Percentiles rank a stretch among this genome's conserved stretches.
phyloP scores from a whole-genome alignment of 1,284 basidiomycete genomes.

The Gomphus bonarii region DNA sequence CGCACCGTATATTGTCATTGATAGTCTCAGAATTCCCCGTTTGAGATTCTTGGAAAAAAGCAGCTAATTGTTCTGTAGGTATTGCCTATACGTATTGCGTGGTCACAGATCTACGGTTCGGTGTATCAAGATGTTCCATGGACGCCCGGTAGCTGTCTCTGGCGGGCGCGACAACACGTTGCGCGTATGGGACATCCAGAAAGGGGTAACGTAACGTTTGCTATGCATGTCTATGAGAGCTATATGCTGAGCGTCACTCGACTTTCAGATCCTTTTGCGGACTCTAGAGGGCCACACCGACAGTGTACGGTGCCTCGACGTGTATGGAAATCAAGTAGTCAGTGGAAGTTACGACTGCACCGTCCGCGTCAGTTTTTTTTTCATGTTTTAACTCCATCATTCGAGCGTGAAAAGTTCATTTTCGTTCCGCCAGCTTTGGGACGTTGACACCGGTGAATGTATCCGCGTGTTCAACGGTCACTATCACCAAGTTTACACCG shows the following conservation, averaged over 20 bases:
- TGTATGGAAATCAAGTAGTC: conserved; percentile 70
- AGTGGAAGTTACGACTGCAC: conserved; percentile 89
- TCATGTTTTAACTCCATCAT: neutral
- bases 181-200: conserved; percentile 89
- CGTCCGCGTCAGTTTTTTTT: conserved; percentile 49
- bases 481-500: conserved; percentile 85
- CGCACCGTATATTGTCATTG: neutral
- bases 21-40: neutral
- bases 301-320: conserved; percentile 85
- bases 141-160: conserved; percentile 80
- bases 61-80: conserved; percentile 31
- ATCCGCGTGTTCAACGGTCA: conserved; percentile 83
- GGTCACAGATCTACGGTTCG: conserved; percentile 91
- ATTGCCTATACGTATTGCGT: conserved; percentile 68
- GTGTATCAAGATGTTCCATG: conserved; percentile 82
- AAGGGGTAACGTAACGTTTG: conserved; percentile 31
- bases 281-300: conserved; percentile 72
- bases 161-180: conserved; percentile 84
- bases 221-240: neutral
- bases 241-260: neutral
- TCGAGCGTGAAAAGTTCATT: conserved; percentile 1
- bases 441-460: conserved; percentile 79
- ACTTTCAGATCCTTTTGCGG: conserved; percentile 38
- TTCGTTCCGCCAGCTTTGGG: conserved; percentile 52
- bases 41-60: neutral